phyloP scores from a whole-genome alignment of 768 basidiomycete species.

The Coprinopsis cinerea region DNA sequence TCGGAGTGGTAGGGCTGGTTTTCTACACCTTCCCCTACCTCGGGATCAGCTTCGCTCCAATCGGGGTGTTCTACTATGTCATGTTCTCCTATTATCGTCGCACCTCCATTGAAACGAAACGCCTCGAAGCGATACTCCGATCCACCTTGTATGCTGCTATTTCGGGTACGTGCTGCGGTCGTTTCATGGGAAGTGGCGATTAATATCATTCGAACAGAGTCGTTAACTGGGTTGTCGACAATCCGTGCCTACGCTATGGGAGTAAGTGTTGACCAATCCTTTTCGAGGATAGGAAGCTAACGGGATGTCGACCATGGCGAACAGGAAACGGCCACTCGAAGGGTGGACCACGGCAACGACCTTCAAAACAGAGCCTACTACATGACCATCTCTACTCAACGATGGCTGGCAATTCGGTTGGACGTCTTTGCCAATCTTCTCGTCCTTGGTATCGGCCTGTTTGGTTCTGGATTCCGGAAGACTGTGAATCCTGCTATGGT shows the following conservation, averaged over 20 bases:
- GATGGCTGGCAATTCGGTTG: slow-evolving; percentile 57
- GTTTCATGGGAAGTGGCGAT: not conserved
- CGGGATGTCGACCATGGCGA: not conserved
- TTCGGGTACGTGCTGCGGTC: slow-evolving; percentile 34
- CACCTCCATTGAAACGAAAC: slow-evolving; percentile 59
- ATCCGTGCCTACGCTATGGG: slow-evolving; percentile 56
- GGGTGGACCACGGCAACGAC: slow-evolving; percentile 50
- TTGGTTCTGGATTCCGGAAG: slow-evolving; percentile 55
- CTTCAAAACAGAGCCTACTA: slow-evolving; percentile 59
- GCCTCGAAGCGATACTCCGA: slow-evolving; percentile 56
- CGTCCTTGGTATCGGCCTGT: slow-evolving; percentile 61
- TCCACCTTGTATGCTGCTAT: slow-evolving; percentile 54
- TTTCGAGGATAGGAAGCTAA: not conserved
- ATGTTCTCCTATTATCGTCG: slow-evolving; percentile 53
- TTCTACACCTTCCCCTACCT: slow-evolving; percentile 66
- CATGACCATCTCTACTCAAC: slow-evolving; percentile 57
- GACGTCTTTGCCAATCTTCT: slow-evolving; percentile 61
- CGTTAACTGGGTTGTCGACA: slow-evolving; percentile 57
- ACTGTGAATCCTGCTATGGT: slow-evolving; percentile 17
- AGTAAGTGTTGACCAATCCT: slow-evolving; percentile 22
- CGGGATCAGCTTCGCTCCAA: slow-evolving; percentile 55
- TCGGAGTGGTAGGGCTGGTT: slow-evolving; percentile 53
- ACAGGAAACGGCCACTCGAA: slow-evolving; percentile 41
- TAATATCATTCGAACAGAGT: slow-evolving; percentile 32
- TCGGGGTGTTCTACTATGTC: slow-evolving; percentile 46